phyloP scores from a whole-genome alignment of 2,329 filamentous ascomycete species.

The Arachnomyces sp. region DNA sequence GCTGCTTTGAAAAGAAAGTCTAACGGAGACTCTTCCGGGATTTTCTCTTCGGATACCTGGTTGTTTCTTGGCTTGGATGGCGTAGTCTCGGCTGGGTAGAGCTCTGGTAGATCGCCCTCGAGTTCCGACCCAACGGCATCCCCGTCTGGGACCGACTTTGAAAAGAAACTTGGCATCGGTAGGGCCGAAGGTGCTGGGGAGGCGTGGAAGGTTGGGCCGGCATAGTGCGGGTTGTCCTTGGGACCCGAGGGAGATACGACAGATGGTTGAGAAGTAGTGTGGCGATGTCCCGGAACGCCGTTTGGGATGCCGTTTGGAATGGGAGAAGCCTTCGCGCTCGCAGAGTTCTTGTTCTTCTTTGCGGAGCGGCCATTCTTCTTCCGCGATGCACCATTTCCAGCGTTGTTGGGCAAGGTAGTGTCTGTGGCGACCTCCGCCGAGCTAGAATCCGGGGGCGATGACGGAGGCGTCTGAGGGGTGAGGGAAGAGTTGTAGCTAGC shows the following conservation, averaged over 20 bases:
- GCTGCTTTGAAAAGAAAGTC: conserved; percentile 88
- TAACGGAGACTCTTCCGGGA: conserved; percentile 58
- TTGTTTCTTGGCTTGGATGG: conserved; percentile 38
- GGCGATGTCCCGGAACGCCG: conserved; percentile 19
- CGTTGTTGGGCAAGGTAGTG: conserved; percentile 18
- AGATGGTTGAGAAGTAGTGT: conserved; percentile 28
- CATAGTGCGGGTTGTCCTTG: conserved; percentile 51
- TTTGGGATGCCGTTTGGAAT: conserved; percentile 15
- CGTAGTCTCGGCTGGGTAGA: conserved; percentile 29
- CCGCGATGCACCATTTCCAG: conserved; percentile 21
- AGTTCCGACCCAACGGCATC: conserved; percentile 24
- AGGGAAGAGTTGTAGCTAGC: not conserved
- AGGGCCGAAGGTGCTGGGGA: conserved; percentile 86
- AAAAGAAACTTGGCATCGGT: conserved; percentile 81
- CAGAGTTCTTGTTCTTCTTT: conserved; percentile 27
- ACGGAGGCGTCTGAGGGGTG: conserved; percentile 27
- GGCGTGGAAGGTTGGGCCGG: conserved; percentile 88
- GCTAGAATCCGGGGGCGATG: conserved; percentile 28
- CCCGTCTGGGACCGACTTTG: conserved; percentile 60
- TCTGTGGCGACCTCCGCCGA: conserved; percentile 24
- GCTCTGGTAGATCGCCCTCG: conserved; percentile 32
- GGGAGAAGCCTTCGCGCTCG: conserved; percentile 17
- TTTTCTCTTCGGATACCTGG: conserved; percentile 29
- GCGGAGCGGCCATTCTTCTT: conserved; percentile 29
- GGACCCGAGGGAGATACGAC: conserved; percentile 37